Percentiles rank a stretch among this genome's conserved stretches.
Conservation (phyloP, 1,284 basidiomycete genomes). For the Microbotryum lychnidis-dioicae region DNA sequence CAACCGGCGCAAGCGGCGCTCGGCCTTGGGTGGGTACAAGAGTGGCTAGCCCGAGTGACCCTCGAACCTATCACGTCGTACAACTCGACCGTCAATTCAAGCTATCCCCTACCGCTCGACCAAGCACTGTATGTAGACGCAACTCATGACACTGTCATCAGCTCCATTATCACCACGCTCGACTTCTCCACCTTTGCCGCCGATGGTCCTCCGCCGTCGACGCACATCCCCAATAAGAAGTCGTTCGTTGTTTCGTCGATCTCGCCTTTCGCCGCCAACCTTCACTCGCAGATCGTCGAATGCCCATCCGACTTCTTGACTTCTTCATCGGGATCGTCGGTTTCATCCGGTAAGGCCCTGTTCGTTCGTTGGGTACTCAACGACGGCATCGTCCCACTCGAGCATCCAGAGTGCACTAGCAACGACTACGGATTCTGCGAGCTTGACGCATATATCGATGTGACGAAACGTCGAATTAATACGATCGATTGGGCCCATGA, state of each 20-base stretch:
- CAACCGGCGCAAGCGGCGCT: constrained; percentile 41
- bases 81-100: constrained; percentile 48
- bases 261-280: constrained; percentile 51
- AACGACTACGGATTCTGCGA: constrained; percentile 51
- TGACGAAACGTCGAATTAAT: constrained; percentile 47
- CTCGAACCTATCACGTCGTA: constrained; percentile 49
- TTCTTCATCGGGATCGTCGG: constrained; percentile 32
- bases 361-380: constrained; percentile 43
- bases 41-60: constrained; percentile 45
- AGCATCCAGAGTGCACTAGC: constrained; percentile 36
- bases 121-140: constrained; percentile 55
- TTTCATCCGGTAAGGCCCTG: constrained; percentile 32
- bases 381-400: constrained; percentile 57
- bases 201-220: constrained; percentile 59
- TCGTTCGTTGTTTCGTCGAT: constrained; percentile 48
- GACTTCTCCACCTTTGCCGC: constrained; percentile 61
- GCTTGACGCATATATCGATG: constrained; percentile 49
- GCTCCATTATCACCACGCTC: constrained; percentile 47
- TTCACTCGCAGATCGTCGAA: constrained; percentile 56
- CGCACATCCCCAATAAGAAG: constrained; percentile 57
- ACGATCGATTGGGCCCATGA: constrained; percentile 42
- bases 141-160: constrained; percentile 45
- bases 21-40: constrained; percentile 42
- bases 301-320: constrained; percentile 40
- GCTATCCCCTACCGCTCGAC: constrained; percentile 47